phyloP scores from a whole-genome alignment of 192 early-diverging fungal species.

The Coemansia pectinata region DNA sequence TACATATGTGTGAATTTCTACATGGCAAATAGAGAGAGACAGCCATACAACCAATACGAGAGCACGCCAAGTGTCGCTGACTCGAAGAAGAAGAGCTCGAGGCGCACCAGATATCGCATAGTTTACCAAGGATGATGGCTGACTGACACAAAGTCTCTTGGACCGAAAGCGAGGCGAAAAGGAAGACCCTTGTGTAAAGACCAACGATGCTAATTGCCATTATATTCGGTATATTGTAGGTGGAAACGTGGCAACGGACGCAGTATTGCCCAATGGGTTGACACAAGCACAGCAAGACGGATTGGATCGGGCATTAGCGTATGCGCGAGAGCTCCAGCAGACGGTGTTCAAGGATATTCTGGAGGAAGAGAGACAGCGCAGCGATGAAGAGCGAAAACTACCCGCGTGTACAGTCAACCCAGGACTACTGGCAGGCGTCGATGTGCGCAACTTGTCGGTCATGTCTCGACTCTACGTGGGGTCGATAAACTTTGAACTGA shows the following conservation, averaged over 20 bases:
- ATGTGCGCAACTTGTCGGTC: constrained; percentile 45
- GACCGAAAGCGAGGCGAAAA: neutral
- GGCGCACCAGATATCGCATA: neutral
- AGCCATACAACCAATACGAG: neutral
- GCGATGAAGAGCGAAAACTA: constrained; percentile 19
- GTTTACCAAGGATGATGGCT: neutral
- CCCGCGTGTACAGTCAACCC: constrained; percentile 33
- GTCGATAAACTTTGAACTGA: constrained; percentile 84
- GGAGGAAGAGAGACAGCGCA: constrained; percentile 26
- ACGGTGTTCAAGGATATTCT: constrained; percentile 47
- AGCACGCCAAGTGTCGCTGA: neutral
- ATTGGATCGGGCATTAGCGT: constrained; percentile 41
- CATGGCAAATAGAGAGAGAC: neutral
- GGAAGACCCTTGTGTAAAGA: neutral
- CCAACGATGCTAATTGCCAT: neutral
- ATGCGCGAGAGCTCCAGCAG: constrained; percentile 49
- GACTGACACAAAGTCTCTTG: neutral
- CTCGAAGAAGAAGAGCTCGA: neutral
- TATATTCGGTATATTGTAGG: neutral
- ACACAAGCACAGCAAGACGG: constrained; percentile 36
- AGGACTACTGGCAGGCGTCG: constrained; percentile 41
- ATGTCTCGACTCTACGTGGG: constrained; percentile 76
- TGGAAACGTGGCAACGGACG: neutral
- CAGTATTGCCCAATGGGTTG: constrained; percentile 24
- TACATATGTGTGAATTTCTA: neutral